Evolutionary conservation across 106 monocot genomes (phyloP), one percentile per base, ranked within the genome.

Genomic region (Allium sativum): DNA sequence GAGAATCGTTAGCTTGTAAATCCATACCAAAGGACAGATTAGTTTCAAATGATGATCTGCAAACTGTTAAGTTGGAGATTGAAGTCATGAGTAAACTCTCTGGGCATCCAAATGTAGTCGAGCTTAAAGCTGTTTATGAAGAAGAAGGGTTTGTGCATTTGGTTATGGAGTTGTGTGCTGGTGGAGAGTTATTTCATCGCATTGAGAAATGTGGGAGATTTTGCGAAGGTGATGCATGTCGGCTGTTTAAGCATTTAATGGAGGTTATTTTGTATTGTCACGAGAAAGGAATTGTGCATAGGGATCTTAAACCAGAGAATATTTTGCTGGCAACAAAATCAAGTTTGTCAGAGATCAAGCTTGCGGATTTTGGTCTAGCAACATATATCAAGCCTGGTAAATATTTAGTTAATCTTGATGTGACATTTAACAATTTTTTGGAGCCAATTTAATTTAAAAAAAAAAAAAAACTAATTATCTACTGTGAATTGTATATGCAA

Each of bases 261-360:
- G 86, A 84, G 65, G 89, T 95, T 0, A 84, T 95, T 20, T 66
- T 76, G 72, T 84, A 87, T 56, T 90, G 86, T 61, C 95, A 95
- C 55, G 79, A 77, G 19, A 86, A 82, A 12, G 95, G 95, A 15
- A 70, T 95, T 21, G 84, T 95, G 14, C 95, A 95, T 65, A 58
- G 95, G 31, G 95, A 95, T 75, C 70, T 95, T 1, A 95, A 95
- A 66, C 95, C 95, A 0, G 95, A 95, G 76, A 95, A 95, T 68
- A 79, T 95, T 66, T 76, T 95, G 45, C 62, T 95, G 43, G 84
- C 80, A 14, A 87, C 74, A 15, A 79, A 73, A 54, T 81, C 81
- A 5, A 48, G 68, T 3, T 84, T 81, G 56, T 95, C 86, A 4
- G 81, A 78, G 19, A 90, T 95, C 21, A 95, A 95, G 60, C 68